Base-by-base conservation (phyloP, 306 rosid genomes). In the Glycine tomentella region DNA sequence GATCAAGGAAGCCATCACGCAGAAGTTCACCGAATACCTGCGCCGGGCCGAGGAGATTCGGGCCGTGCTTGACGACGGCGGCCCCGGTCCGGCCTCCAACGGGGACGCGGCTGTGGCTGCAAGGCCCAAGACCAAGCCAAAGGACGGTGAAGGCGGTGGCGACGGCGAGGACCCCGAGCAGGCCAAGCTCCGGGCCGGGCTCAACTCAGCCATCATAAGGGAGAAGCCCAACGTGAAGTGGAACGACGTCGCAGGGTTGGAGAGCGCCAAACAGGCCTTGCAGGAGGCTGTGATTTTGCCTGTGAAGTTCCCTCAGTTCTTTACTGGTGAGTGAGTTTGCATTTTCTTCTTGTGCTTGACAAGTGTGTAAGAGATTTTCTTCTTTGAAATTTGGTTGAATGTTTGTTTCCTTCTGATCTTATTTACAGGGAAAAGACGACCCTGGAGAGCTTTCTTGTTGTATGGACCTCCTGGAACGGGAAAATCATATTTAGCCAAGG, bases 391-490 rank as follows among this genome's bases (percentile, higher is more conserved):
- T 64, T 66, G 14, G 38, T 81, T 69, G 14, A 44, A 66, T 65
- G 79, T 71, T 52, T 8, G 13, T 67, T 52, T 8, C 15, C 2
- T 3, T 3, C 44, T 80, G 53, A 36, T 67, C 77, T 76, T 74
- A 36, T 25, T 25, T 25, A 25, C 69, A 96, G 98, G 99, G 45
- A 93, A 96, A 88, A 86, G 98, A 86, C 90, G 89, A 75, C 98
- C 97, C 3, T 90, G 98, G 99, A 90, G 98, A 82, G 98, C 98
- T 53, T 96, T 96, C 86, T 82, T 96, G 45, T 87, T 96, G 78
- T 96, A 96, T 67, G 99, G 99, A 55, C 99, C 98, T 48, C 97
- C 99, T 71, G 99, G 99, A 84, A 96, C 98, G 9, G 99, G 99
- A 44, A 96, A 96, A 87, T 96, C 99, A 20, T 96, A 96, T 88